These are phyloP conservation scores for Gossypium davidsonii DNA, from an alignment of 441 rosid species.

Conservation along the genomic window DNA sequence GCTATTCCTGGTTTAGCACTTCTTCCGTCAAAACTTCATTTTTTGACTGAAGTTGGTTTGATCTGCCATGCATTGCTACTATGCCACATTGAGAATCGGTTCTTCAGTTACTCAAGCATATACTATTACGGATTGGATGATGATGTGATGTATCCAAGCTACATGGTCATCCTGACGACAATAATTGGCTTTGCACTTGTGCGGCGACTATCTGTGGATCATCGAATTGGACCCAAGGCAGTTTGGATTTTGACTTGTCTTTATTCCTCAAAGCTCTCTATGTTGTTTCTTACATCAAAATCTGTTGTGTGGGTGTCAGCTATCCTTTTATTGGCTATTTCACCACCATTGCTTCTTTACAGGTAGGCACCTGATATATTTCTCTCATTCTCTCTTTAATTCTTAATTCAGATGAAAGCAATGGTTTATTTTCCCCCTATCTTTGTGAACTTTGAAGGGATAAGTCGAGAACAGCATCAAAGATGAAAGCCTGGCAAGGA, in stretches of 20 bases:
- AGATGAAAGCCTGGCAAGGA: constrained; percentile 98
- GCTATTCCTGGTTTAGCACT: constrained; percentile 87
- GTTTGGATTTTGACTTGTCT: constrained; percentile 90
- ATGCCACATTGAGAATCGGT: constrained; percentile 78
- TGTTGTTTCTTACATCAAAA: constrained; percentile 81
- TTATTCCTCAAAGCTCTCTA: constrained; percentile 78
- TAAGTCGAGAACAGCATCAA: constrained; percentile 66
- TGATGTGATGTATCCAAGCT: constrained; percentile 96
- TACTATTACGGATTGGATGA: constrained; percentile 89
- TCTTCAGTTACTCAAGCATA: constrained; percentile 78
- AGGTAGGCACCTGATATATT: constrained; percentile 37
- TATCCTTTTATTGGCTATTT: constrained; percentile 68
- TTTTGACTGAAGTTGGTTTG: constrained; percentile 73
- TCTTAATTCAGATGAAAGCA: not conserved
- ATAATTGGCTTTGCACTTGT: constrained; percentile 76
- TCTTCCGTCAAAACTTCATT: constrained; percentile 68
- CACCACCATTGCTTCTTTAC: constrained; percentile 93
- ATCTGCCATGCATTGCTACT: constrained; percentile 70
- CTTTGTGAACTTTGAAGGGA: constrained; percentile 46
- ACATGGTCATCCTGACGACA: constrained; percentile 87
- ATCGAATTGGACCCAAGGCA: constrained; percentile 68
- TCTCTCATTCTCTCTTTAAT: constrained; percentile 8
- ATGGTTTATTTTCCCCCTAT: not conserved
- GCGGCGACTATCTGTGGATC: constrained; percentile 70
- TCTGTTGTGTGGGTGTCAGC: constrained; percentile 89